These are phyloP conservation scores for Corchorus olitorius DNA, from an alignment of 345 rosid genomes.

Conservation along the genomic window DNA sequence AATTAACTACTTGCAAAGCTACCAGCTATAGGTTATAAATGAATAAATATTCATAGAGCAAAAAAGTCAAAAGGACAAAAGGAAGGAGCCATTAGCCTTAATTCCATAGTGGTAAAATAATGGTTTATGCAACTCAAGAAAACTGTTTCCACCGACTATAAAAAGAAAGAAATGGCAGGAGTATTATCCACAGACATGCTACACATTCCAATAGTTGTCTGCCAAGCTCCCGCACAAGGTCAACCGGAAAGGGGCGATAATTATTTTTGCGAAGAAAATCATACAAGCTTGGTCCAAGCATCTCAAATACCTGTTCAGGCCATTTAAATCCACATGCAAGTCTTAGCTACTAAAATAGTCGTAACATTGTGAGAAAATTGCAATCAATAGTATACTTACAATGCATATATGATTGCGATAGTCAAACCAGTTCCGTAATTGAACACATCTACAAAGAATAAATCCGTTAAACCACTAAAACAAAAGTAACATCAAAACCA, in stretches of 20 bases:
- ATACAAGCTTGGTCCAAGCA: conserved; percentile 82
- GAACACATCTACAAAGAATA: conserved; percentile 62
- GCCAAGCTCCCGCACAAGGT: conserved; percentile 77
- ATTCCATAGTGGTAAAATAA: conserved; percentile 6
- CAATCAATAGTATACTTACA: conserved; percentile 46
- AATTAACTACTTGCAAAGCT: neutral
- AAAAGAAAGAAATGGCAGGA: conserved; percentile 28
- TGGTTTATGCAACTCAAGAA: conserved; percentile 21
- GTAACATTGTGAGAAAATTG: conserved; percentile 22
- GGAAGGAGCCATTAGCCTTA: conserved; percentile 12
- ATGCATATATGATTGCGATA: conserved; percentile 54
- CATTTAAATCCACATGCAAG: conserved; percentile 43
- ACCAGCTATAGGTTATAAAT: neutral
- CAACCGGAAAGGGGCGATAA: conserved; percentile 68
- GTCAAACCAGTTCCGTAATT: conserved; percentile 35
- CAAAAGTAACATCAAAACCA: conserved; percentile 14
- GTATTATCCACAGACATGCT: conserved; percentile 60
- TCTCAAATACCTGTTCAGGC: conserved; percentile 73
- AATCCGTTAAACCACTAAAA: conserved; percentile 30
- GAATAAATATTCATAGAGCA: neutral
- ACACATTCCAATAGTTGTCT: conserved; percentile 78
- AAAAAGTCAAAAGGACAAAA: neutral
- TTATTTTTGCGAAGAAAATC: conserved; percentile 74
- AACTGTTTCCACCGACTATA: conserved; percentile 11
- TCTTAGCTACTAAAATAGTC: conserved; percentile 31